Conservation (phyloP, 2,329 filamentous ascomycete genomes). For the Aspergillus spinulosporus region DNA sequence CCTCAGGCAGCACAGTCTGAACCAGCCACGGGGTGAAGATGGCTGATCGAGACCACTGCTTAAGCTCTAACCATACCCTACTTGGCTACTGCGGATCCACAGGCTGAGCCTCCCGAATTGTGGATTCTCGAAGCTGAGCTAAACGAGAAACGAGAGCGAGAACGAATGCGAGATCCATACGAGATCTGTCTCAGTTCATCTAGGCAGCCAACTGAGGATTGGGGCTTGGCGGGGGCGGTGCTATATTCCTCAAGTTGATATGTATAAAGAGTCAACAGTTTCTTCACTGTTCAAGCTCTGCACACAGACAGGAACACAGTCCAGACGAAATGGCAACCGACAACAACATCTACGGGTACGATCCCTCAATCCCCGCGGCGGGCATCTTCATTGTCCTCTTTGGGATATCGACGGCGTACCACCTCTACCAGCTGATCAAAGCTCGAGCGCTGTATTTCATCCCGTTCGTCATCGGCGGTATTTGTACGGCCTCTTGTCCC, state of each 20-base stretch:
- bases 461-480: constrained; percentile 45
- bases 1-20: too few relatives aligned
- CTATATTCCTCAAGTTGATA: not conserved
- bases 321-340: not conserved
- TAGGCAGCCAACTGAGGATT: not conserved
- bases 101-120: too few relatives aligned
- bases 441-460: constrained; percentile 27
- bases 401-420: constrained; percentile 14
- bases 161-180: not conserved
- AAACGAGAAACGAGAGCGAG: not conserved
- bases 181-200: not conserved
- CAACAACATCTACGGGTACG: constrained; percentile 10
- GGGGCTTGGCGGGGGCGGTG: not conserved
- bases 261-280: not conserved
- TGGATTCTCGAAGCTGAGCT: not conserved
- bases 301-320: not conserved
- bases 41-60: too few relatives aligned
- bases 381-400: constrained; percentile 9
- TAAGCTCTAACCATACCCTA: too few relatives aligned
- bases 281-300: not conserved
- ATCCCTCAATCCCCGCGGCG: constrained; percentile 5
- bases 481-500: constrained; percentile 18
- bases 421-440: constrained; percentile 19
- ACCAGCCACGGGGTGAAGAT: too few relatives aligned
- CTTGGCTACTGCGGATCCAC: too few relatives aligned